Base-by-base conservation (phyloP, 169 alveolate species). In the Plasmodium gallinaceum region DNA sequence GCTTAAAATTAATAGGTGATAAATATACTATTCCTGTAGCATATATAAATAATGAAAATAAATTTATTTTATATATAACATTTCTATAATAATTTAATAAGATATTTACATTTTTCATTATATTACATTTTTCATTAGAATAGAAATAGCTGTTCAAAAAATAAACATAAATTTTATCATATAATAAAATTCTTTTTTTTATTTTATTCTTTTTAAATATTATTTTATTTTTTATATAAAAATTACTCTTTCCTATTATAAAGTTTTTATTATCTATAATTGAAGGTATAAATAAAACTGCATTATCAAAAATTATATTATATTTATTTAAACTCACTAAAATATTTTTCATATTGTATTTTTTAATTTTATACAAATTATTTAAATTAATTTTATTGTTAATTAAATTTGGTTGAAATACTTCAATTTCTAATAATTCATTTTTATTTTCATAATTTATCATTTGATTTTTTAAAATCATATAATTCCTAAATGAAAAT, bases 211-310 rank as follows among this genome's bases (percentile, higher is more conserved):
- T 76, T 16, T 76, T 58, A 5, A 48, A 20, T 57, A 64, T 20
- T 16, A 46, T 45, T 65, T 78, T 65, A 70, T 78, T 78, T 45
- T 69, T 78, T 64, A 78, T 58, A 14, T 48, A n/a, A 46, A 78
- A 24, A 24, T 66, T 70, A 51, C 37, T 78, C 18, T 78, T 60
- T n/a, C 43, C 16, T 9, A 78, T n/a, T 24, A 78, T 26, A 42
- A 78, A 6, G 3, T 78, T 65, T 37, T 60, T 78, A 45, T 78
- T 78, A 37, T 78, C 65, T 1, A 12, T 8, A 32, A 78, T 20
- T 4, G 73, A 57, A 1, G 89, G 89, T 9, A 52, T 7, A 70
- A 64, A 78, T 43, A 78, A 42, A 37, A 58, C 4, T 20, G 46
- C 78, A 22, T 43, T 42, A 20, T 78, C 37, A 46, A 78, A 69